Evolutionary conservation across 805 yeast species (phyloP), one percentile per base, ranked within the genome.

Genomic region (Kazachstania taianensis): DNA sequence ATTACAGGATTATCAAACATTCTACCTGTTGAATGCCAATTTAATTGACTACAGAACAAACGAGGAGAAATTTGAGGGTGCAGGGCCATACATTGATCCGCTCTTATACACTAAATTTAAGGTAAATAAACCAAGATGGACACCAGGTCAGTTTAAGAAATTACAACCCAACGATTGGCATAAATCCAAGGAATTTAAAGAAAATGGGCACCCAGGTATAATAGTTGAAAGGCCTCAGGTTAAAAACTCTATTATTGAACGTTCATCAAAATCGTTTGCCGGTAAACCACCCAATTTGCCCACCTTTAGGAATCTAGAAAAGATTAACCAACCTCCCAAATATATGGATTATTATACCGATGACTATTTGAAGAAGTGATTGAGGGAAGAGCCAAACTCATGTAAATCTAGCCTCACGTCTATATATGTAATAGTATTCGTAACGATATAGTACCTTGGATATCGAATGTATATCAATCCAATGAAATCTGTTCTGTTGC

Each of bases 301-400:
- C 2, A 61, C 66, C 4, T 78, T 78, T 52, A 72, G 67, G 42
- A 75, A 76, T 48, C 74, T 78, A 7, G 87, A 81, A 44, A 75
- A 73, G 50, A 80, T 82, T 5, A 62, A 62, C 36, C 59, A 62
- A 15, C 61, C 70, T 9, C 60, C 72, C 1, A 64, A 61, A 34
- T 41, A 36, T 28, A 35, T 31, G 17, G 45, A 44, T 20, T 31
- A 28, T 13, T 36, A 40, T 20, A 32, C 39, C 12, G 42, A 41
- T 16, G 46, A 43, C 8, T 32, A 34, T 29, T 19, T 40, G 14
- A 32, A 32, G 8, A 20, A 16, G 25, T 22, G 14, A n/a, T n/a
- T n/a, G n/a, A 17, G 23, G 16, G 7, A 20, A 14, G 13, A 10
- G 9, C 14, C 19, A 27, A 18, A 20, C 6, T 14, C 8, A n/a